Base-by-base conservation (phyloP, 2,329 filamentous ascomycete genomes). In the Pyricularia grisea region DNA sequence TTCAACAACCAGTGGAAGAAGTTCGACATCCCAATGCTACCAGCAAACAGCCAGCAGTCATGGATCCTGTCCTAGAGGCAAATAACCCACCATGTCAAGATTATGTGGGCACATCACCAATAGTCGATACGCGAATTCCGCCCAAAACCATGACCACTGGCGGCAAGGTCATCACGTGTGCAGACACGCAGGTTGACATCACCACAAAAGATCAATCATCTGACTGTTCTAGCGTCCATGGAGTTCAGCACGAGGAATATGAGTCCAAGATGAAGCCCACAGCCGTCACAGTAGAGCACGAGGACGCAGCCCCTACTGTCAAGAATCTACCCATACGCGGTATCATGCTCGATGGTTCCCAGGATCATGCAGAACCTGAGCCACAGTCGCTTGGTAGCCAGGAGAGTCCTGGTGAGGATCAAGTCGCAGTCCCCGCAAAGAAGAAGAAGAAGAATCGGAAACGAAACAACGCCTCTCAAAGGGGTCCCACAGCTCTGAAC, bases 361-460 rank as follows among this genome's bases (percentile, higher is more conserved):
- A 25, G n/a, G 58, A 61, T 12, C n/a, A 61, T 11, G 14, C 10
- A 2, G 23, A 61, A 12, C n/a, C 58, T 25, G n/a, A 27, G 4
- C 23, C 9, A 12, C 7, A 61, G 58, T 7, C 58, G 14, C 23
- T 10, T 12, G 58, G 3, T 9, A 61, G 14, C 1, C n/a, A n/a
- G n/a, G 25, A 61, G 23, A 28, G 1, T 20, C 12, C 33, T 36
- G 36, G n/a, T 20, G 65, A 20, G 10, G 7, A 33, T 7, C 14
- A 36, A 20, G 27, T 36, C 12, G 23, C n/a, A 1, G 36, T 20
- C 27, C 25, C 9, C 17, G 12, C 33, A n/a, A n/a, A n/a, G 65
- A 80, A 79, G 72, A 81, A 79, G 73, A 82, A 81, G 73, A 83
- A 80, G 72, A 80, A 79, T 69, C 81, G 76, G 67, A 73, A 73